Base-by-base conservation (phyloP, 306 rosid genomes). In the cucumber (Cucumis sativus) region DNA sequence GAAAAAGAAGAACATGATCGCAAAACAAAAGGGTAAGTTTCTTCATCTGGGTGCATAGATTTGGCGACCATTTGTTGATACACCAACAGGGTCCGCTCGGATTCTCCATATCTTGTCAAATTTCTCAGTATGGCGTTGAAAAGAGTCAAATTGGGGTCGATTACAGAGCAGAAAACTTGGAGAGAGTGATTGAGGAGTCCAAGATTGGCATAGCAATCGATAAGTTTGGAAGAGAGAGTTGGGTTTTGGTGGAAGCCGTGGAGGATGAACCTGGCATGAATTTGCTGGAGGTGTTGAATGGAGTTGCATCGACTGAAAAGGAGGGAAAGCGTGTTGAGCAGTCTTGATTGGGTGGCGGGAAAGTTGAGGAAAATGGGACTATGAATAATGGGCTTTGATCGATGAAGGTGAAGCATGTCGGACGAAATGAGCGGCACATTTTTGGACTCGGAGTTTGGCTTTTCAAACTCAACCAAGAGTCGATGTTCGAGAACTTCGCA, bases 191-290 rank as follows among this genome's bases (percentile, higher is more conserved):
- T 7, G 63, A 79, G 77, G 74, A 80, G 78, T 77, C 92, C 91
- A 51, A 88, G 83, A n/a, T 80, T 84, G 83, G 92, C 86, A 65
- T 90, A 92, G 79, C 61, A 80, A 62, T 81, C 88, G 5, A 92
- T 80, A 77, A 92, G 93, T 59, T 84, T 64, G 83, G 86, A 84
- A 49, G 91, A 86, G 82, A 90, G 84, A 21, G 80, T 33, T 49
- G 91, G 81, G 88, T 83, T 90, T 79, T 90, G 92, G 86, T 86
- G 89, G 21, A 84, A 86, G 74, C 96, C 96, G 47, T 88, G 87
- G 43, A 90, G 93, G 83, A 88, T 43, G 88, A 88, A 88, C 81
- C 96, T 84, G 25, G 89, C 88, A 71, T 85, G 97, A 85, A 90
- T 76, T 79, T 90, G 93, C 43, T 74, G 76, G 83, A 87, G 90